Base-by-base conservation (phyloP, 331 rosid species). In the Spiraea crenata region DNA sequence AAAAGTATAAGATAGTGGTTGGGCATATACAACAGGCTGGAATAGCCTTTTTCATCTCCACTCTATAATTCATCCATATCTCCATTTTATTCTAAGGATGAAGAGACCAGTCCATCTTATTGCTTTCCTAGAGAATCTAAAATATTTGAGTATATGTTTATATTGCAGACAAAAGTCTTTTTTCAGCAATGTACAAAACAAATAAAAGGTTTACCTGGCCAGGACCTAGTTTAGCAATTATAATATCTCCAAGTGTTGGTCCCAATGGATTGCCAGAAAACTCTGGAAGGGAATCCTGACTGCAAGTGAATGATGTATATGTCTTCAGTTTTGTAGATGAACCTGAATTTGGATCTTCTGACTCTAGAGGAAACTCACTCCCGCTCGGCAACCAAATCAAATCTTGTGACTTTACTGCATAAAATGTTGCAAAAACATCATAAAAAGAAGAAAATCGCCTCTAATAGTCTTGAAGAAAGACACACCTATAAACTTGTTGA, bases 331-430 rank as follows among this genome's bases (percentile, higher is more conserved):
- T 84, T 70, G 92, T 72, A 67, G 82, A 74, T 20, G 85, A 66
- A 71, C 46, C 70, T 57, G 83, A 64, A 63, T 73, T 83, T 42
- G 76, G 57, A 66, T 77, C 83, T 58, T 85, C 93, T 38, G 91
- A 59, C 47, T 60, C 79, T 82, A 78, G 56, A 9, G 67, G 74
- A 76, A 87, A 77, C 76, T 85, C 87, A 20, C 96, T 87, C 69
- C 99, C 99, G 37, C 91, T 74, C 60, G 99, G 99, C 55, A 86
- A 75, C 99, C 98, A 95, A 69, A 82, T 77, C 66, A 95, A 81
- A 75, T 82, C 59, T 66, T 78, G 79, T 41, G 99, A 82, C 72
- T 77, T 87, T 64, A 91, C 99, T 91, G 96, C 81, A 86, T 67
- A 20, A 74, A 65, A 41, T 42, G 81, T 70, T 61, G 66, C 49